Evolutionary conservation across 495 filamentous ascomycete species (phyloP).

Genomic region (Choiromyces venosus): DNA sequence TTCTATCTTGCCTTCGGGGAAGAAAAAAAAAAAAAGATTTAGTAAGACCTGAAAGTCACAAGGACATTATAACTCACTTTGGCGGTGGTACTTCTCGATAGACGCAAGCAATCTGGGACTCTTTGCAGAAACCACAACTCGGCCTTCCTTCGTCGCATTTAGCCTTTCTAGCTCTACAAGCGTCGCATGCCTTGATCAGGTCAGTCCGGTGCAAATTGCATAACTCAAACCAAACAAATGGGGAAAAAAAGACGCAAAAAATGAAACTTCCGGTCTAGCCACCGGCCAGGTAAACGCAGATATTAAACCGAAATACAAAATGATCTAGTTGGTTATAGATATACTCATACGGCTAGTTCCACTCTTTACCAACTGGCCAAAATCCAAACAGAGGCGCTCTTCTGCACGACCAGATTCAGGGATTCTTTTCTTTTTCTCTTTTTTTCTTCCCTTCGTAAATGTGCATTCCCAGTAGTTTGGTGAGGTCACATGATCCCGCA

Average conservation of each 20-base stretch:
- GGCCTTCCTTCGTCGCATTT: conserved; percentile 61
- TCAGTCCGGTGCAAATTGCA: neutral
- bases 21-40: conserved; percentile 9
- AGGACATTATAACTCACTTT: conserved; percentile 46
- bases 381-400: neutral
- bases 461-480: neutral
- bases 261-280: neutral
- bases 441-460: neutral
- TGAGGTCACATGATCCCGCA: neutral
- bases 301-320: neutral
- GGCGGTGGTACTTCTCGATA: conserved; percentile 59
- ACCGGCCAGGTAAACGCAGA: neutral
- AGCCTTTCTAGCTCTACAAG: conserved; percentile 58
- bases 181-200: conserved; percentile 53
- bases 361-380: neutral
- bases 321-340: neutral
- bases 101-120: conserved; percentile 52
- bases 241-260: neutral
- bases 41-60: conserved; percentile 8
- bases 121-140: conserved; percentile 56
- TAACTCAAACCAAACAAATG: neutral
- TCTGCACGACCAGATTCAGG: neutral
- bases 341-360: conserved; percentile 6
- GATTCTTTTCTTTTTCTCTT: neutral
- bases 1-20: conserved; percentile 38